Base-by-base conservation (phyloP, 2,329 filamentous ascomycete genomes). In the Gnomoniopsis sp. region DNA sequence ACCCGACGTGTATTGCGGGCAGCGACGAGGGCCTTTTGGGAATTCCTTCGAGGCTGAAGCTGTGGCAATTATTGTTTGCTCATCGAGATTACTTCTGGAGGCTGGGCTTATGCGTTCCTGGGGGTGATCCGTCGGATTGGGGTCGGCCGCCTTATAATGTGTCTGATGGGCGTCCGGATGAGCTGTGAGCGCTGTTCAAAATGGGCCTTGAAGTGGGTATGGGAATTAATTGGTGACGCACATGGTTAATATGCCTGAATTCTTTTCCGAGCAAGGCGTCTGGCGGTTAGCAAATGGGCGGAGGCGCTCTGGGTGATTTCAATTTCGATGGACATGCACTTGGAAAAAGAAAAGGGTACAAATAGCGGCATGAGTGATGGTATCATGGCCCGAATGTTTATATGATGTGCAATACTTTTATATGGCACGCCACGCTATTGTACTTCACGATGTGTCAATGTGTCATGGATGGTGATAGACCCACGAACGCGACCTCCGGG, bases 1-100 rank as follows among this genome's bases (percentile, higher is more conserved):
- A 98, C 68, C 74, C 76, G 1, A 69, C 74, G 1, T 98, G 93
- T 71, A 91, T 90, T 66, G 82, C 86, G 1, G 85, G 86, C 1
- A 10, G 14, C 19, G 34, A 36, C 3, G 68, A 65, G 54, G 63
- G 61, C 47, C 67, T 54, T 61, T 70, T 62, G 47, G 61, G 64
- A 60, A 72, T 81, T 17, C 87, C 67, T 69, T 81, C 64, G 67
- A 72, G 83, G 72, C 71, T 93, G 66, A 90, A 88, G 71, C 81
- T 96, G n/a, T 96, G 93, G 91, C 86, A 96, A 74, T 77, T 97
- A 8, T 88, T 98, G 69, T 96, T 96, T 72, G 90, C 93, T 1
- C 95, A 99, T 75, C 80, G 95, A 43, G 95, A 99, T 75, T 99
- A 99, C 73, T 98, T 99, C 74, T 96, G 91, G 90, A 82, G 95